Conservation (phyloP, 2,329 filamentous ascomycete genomes). For the Sporothrix pallida region DNA sequence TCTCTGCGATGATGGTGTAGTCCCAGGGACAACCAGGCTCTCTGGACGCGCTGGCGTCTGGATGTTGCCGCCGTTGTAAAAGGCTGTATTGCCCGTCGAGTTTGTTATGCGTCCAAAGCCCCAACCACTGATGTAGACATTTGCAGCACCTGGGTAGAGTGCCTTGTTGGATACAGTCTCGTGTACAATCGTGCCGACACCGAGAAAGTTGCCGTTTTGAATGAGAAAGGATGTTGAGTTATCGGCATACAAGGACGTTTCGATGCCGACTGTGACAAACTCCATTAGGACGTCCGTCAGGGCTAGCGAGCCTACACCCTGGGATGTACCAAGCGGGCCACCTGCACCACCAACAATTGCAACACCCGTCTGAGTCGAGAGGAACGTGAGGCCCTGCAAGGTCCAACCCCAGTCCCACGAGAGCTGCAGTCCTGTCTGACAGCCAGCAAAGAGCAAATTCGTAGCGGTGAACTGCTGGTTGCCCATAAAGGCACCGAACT, state of each 20-base stretch:
- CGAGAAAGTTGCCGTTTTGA: constrained; percentile 51
- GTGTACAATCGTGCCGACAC: constrained; percentile 50
- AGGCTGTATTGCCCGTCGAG: constrained; percentile 58
- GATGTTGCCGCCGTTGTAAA: constrained; percentile 40
- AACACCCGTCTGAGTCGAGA: constrained; percentile 43
- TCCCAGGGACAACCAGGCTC: too few relatives aligned
- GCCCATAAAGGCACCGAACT: constrained; percentile 66
- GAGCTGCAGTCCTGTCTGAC: constrained; percentile 68
- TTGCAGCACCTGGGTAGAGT: constrained; percentile 57
- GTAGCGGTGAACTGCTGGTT: constrained; percentile 74
- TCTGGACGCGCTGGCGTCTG: too few relatives aligned
- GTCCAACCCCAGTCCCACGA: constrained; percentile 79
- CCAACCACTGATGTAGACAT: constrained; percentile 64
- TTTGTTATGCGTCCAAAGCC: constrained; percentile 58
- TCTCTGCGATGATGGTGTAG: too few relatives aligned
- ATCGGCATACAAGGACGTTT: constrained; percentile 60
- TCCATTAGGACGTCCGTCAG: constrained; percentile 72
- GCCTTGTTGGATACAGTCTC: constrained; percentile 45
- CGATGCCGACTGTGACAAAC: constrained; percentile 67
- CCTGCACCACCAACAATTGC: constrained; percentile 66
- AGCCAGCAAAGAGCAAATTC: constrained; percentile 69
- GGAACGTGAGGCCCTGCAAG: constrained; percentile 63
- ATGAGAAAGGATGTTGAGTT: constrained; percentile 55
- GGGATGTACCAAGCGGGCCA: constrained; percentile 58
- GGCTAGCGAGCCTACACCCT: constrained; percentile 73